Evolutionary conservation across 352 stramenopile genomes (phyloP).

Genomic region (Phytopythium helicoides): DNA sequence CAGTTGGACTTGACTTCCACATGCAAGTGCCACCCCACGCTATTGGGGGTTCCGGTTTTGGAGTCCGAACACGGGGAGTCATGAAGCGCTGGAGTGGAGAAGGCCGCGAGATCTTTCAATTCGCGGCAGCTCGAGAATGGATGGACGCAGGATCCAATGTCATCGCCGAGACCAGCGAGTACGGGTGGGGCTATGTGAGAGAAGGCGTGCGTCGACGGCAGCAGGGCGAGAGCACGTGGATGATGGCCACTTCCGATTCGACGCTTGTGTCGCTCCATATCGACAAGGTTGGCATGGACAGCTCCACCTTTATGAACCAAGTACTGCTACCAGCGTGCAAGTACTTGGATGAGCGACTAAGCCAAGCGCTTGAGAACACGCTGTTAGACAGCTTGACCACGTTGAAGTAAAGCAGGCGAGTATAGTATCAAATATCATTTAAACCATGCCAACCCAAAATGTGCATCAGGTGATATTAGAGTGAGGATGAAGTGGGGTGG

Average conservation of each 20-base stretch:
- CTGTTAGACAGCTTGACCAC: neutral
- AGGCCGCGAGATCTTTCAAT: neutral
- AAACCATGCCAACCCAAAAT: too few species aligned
- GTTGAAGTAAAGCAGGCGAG: neutral
- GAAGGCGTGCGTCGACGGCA: too few species aligned
- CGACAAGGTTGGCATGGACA: too few species aligned
- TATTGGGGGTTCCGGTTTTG: neutral
- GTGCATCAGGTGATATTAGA: too few species aligned
- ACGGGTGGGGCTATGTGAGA: too few species aligned
- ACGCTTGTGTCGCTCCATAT: too few species aligned
- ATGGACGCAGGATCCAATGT: too few species aligned
- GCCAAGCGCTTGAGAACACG: slow-evolving; percentile 4
- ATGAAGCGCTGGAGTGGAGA: slow-evolving; percentile 3
- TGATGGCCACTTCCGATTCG: too few species aligned
- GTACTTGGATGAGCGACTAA: neutral
- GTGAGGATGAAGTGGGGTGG: too few species aligned
- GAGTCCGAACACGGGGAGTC: neutral
- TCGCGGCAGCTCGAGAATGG: too few species aligned
- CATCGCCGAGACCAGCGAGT: too few species aligned
- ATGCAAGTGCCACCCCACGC: neutral
- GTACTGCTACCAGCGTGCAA: neutral
- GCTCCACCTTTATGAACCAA: neutral
- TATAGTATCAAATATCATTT: neutral
- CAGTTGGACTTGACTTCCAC: neutral
- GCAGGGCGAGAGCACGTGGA: too few species aligned